Percentiles rank a stretch among this genome's conserved stretches.
phyloP scores from a whole-genome alignment of 75 land plant genomes.

The Adiantum capillusveneris region DNA sequence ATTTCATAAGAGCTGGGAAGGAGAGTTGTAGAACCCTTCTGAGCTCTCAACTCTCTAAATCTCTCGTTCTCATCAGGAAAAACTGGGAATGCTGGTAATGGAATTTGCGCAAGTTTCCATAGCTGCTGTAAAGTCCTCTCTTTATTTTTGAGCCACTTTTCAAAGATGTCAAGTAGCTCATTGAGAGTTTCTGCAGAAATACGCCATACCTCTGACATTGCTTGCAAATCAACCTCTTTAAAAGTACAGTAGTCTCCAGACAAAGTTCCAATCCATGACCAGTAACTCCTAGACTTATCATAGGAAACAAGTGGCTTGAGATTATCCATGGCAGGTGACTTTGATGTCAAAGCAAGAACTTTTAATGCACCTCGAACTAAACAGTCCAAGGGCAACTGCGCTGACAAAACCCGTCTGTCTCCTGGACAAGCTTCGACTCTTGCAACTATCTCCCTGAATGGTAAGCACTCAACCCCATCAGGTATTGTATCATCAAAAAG shows the following conservation, averaged over 20 bases:
- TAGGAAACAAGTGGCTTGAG: constrained; percentile 25
- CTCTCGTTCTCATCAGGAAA: constrained; percentile 30
- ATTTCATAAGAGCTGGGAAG: constrained; percentile 35
- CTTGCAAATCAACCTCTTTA: constrained; percentile 2
- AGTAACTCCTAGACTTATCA: constrained; percentile 17
- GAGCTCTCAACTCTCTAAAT: constrained; percentile 30
- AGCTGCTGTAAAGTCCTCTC: constrained; percentile 31
- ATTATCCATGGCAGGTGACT: constrained; percentile 22
- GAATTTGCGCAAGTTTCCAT: constrained; percentile 27
- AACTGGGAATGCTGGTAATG: constrained; percentile 15
- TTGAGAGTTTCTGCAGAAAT: constrained; percentile 15
- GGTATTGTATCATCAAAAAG: no score
- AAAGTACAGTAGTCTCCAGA: neutral
- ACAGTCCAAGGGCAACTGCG: constrained; percentile 13
- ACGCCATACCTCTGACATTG: constrained; percentile 23
- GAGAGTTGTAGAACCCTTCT: constrained; percentile 30
- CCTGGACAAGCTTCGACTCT: constrained; percentile 29
- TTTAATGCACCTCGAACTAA: constrained; percentile 31
- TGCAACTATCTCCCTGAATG: constrained; percentile 23
- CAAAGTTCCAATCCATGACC: constrained; percentile 28
- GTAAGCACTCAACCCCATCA: constrained; percentile 3
- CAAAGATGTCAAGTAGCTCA: constrained; percentile 27
- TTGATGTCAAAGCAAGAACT: constrained; percentile 16
- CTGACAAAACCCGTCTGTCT: constrained; percentile 13
- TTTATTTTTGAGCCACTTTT: constrained; percentile 27